Evolutionary conservation across 345 rosid genomes (phyloP), one percentile per base, ranked within the genome.

Genomic region (Anastatica hierochuntica): DNA sequence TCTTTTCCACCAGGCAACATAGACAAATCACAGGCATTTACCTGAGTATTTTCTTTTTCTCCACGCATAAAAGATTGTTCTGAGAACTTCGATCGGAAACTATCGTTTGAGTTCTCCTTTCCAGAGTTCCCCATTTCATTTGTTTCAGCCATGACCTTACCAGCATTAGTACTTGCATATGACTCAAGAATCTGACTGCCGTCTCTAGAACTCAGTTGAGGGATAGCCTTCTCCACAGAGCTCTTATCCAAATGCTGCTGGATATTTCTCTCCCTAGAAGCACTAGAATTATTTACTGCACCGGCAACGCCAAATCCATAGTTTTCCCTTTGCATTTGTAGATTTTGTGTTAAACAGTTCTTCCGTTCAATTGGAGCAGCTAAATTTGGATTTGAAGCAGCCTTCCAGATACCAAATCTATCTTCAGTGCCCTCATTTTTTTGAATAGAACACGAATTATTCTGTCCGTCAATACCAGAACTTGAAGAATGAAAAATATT

Each of bases 121-220:
- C 27, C 55, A 33, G 30, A 7, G 30, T 19, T 50, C n/a, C 29
- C 15, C 67, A 73, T 71, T 76, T 54, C 70, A 81, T 58, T 68
- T 62, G 35, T 34, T 44, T 49, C 53, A 31, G 15, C 39, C 15
- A 49, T 49, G 54, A 2, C 54, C 31, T 31, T 34, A 49, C 67
- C 61, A 38, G 59, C 45, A 59, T 68, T 66, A 58, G 56, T 72
- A 68, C 70, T 76, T 63, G 72, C 74, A 14, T 74, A 53, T 14
- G 80, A 76, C 59, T 74, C 87, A 40, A 71, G 68, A 51, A 38
- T 69, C 47, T 72, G 82, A 66, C 69, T 69, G 59, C 62, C 56
- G 53, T 65, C 74, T 56, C 64, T 60, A n/a, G n/a, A n/a, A n/a
- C n/a, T n/a, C n/a, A n/a, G n/a, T n/a, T n/a, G n/a, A n/a, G n/a